Conservation (phyloP, 1,139 yeast genomes). For the Sugiyamaella paludigena region DNA sequence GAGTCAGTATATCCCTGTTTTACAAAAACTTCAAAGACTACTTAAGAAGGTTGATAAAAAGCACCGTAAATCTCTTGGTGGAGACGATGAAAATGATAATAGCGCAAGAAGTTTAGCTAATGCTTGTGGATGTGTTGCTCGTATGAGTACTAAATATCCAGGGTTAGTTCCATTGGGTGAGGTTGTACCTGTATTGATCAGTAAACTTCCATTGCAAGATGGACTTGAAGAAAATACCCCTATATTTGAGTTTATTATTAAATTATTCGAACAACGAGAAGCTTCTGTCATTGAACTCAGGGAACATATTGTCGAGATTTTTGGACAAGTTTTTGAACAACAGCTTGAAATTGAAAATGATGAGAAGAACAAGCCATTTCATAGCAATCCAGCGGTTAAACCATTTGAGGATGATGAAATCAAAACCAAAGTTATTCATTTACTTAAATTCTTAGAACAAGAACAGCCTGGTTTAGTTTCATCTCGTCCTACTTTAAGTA, state of each 20-base stretch:
- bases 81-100: constrained; percentile 74
- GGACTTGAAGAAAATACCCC: constrained; percentile 94
- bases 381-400: constrained; percentile 50
- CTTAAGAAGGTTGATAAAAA: constrained; percentile 72
- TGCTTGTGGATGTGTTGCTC: constrained; percentile 96
- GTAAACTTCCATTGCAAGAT: constrained; percentile 80
- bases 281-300: constrained; percentile 56
- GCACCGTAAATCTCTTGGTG: constrained; percentile 40
- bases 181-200: constrained; percentile 71
- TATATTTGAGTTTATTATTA: constrained; percentile 72
- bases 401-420: constrained; percentile 73
- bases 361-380: constrained; percentile 60
- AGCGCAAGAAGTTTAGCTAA: constrained; percentile 86
- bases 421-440: constrained; percentile 60
- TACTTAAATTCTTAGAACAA: constrained; percentile 70
- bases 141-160: constrained; percentile 77
- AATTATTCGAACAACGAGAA: constrained; percentile 65
- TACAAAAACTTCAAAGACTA: constrained; percentile 75
- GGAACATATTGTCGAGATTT: constrained; percentile 62
- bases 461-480: constrained; percentile 51
- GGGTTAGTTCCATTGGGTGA: constrained; percentile 75
- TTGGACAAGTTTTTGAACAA: constrained; percentile 68
- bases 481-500: constrained; percentile 22
- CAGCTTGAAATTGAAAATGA: constrained; percentile 68
- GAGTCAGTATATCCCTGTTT: constrained; percentile 62